These are phyloP conservation scores for Aspergillus udagawae DNA, from an alignment of 2,329 filamentous ascomycete genomes.

Conservation along the genomic window DNA sequence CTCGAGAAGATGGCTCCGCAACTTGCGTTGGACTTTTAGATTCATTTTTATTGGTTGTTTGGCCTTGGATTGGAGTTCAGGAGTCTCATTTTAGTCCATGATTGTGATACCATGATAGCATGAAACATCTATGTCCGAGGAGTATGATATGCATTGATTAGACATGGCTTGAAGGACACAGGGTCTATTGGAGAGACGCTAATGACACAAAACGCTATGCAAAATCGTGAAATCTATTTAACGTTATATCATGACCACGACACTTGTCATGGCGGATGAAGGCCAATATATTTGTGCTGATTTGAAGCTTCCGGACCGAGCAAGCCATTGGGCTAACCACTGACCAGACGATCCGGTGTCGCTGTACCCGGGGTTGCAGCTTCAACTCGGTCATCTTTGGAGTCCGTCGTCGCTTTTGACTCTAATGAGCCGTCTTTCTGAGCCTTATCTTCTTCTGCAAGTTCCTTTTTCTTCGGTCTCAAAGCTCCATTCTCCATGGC, in stretches of 20 bases:
- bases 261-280: neutral
- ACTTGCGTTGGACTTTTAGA: constrained; percentile 75
- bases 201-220: neutral
- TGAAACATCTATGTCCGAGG: neutral
- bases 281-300: neutral
- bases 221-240: neutral
- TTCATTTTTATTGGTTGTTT: constrained; percentile 1
- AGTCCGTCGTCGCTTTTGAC: constrained; percentile 2
- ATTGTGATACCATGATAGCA: constrained; percentile 19
- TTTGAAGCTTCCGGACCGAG: neutral
- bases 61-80: constrained; percentile 7
- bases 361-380: constrained; percentile 12
- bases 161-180: neutral
- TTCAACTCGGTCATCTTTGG: constrained; percentile 11
- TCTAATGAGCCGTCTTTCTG: constrained; percentile 5
- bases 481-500: constrained; percentile 78
- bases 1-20: constrained; percentile 83
- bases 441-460: constrained; percentile 14
- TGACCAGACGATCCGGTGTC: constrained; percentile 28
- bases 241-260: neutral
- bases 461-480: constrained; percentile 64
- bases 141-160: neutral
- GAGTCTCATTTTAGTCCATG: neutral
- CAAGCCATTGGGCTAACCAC: constrained; percentile 16
- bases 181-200: neutral